A percentile compares a stretch with the other conserved stretches of the same genome.
These are phyloP conservation scores for Arthrobotrys iridis DNA, from an alignment of 2,329 filamentous ascomycete genomes.

Conservation along the genomic window DNA sequence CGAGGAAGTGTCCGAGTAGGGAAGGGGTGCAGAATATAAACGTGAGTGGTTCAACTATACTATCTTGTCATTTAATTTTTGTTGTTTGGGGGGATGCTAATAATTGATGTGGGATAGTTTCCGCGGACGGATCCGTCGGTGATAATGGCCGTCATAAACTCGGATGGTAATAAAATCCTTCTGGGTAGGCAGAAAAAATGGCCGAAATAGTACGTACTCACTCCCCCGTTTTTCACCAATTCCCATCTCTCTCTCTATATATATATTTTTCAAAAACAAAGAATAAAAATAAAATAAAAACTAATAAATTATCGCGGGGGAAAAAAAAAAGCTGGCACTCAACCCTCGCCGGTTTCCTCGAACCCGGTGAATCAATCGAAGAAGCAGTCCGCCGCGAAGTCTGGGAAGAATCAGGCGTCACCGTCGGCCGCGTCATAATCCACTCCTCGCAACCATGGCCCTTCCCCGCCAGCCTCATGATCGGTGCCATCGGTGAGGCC, in stretches of 20 bases:
- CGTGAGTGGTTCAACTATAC: constrained; percentile 29
- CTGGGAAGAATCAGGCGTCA: constrained; percentile 84
- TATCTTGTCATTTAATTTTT: background rate
- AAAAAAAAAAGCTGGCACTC: constrained; percentile 81
- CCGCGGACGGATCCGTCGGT: constrained; percentile 93
- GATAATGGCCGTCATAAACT: constrained; percentile 89
- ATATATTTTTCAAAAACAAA: background rate
- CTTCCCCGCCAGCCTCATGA: constrained; percentile 85
- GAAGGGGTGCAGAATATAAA: constrained; percentile 80
- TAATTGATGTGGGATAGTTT: constrained; percentile 72
- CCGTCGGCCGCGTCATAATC: constrained; percentile 78
- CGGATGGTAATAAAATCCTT: constrained; percentile 79
- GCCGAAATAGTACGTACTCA: constrained; percentile 65
- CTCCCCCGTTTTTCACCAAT: background rate
- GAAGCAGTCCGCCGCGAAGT: constrained; percentile 84
- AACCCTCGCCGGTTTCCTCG: constrained; percentile 82
- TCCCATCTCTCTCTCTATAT: background rate
- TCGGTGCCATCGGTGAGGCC: constrained; percentile 87
- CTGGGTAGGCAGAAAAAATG: constrained; percentile 86
- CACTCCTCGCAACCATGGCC: constrained; percentile 90
- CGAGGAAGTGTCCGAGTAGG: constrained; percentile 80
- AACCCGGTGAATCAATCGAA: constrained; percentile 85
- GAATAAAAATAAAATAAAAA: background rate
- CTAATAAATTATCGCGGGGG: background rate
- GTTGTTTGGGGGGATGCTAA: background rate